Base-by-base conservation (phyloP, 306 rosid genomes). In the Rubus parviflorus region DNA sequence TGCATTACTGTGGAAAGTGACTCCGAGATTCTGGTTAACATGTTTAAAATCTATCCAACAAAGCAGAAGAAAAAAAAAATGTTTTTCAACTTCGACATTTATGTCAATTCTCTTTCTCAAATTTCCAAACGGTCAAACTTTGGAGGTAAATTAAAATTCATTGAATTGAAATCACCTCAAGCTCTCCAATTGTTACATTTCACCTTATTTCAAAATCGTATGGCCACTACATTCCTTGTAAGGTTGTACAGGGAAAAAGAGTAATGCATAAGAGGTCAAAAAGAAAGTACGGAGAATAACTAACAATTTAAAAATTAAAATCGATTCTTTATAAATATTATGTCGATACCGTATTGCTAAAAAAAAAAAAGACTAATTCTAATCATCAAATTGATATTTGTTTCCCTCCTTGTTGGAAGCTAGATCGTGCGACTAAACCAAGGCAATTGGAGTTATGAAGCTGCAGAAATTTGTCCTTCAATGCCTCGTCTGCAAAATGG, bases 401-500 rank as follows among this genome's bases (percentile, higher is more conserved):
- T 60, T 60, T 40, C 17, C 5, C 40, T 9, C 40, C 19, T 25
- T 19, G 63, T 38, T 41, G 14, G 41, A 73, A 53, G 66, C 76
- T 20, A 43, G 12, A 20, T 41, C 5, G 3, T 19, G 67, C 10
- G 51, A 15, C 23, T 13, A 45, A 15, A 0, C 53, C 23, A 43
- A 42, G 23, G 42, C 38, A 57, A 57, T 8, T 57, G 16, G 20
- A 14, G 56, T 57, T 42, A 25, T 16, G 25, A 73, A 45, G 68
- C 45, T 48, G 75, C 9, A 46, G 3, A 2, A 46, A 56, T 12
- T 49, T 49, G 25, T 54, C 41, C 14, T 20, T 74, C 78, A 74
- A 46, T 3, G 78, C 70, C 70, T 61, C 60, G 46, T 74, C 70
- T 74, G 70, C 60, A 43, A 40, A 30, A 61, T 2, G 23, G 8